Evolutionary conservation across 345 rosid species (phyloP).

Genomic region (Bruguiera sexangula): DNA sequence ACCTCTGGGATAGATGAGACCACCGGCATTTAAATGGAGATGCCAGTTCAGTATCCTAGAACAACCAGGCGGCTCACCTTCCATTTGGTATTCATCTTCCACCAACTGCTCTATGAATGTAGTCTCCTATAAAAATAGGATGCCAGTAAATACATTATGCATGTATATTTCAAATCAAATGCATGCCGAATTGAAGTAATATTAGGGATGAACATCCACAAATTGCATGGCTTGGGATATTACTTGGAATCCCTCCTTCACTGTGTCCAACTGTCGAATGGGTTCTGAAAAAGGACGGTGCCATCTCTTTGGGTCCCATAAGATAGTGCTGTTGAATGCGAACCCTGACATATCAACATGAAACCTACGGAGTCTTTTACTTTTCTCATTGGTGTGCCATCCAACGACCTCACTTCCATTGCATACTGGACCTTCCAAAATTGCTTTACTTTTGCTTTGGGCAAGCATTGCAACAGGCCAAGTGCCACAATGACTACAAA

Average conservation of each 20-base stretch:
- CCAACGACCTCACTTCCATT: slow-evolving; percentile 74
- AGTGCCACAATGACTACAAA: slow-evolving; percentile 72
- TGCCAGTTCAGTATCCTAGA: slow-evolving; percentile 87
- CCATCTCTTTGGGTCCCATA: slow-evolving; percentile 94
- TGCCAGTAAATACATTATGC: neutral
- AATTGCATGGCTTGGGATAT: slow-evolving; percentile 4
- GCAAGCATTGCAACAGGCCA: slow-evolving; percentile 99
- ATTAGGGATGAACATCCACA: neutral
- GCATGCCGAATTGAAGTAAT: neutral
- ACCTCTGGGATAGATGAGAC: slow-evolving; percentile 64
- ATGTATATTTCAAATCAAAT: neutral
- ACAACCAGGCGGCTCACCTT: slow-evolving; percentile 65
- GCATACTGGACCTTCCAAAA: slow-evolving; percentile 86
- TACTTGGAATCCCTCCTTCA: slow-evolving; percentile 97
- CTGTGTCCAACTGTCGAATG: slow-evolving; percentile 65
- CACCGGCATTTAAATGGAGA: slow-evolving; percentile 63
- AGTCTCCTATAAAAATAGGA: slow-evolving; percentile 56
- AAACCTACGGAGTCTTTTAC: slow-evolving; percentile 76
- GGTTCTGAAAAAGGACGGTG: slow-evolving; percentile 45
- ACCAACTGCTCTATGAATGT: slow-evolving; percentile 87
- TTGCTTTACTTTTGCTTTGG: slow-evolving; percentile 79
- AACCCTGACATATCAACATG: slow-evolving; percentile 97
- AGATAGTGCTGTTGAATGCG: slow-evolving; percentile 89
- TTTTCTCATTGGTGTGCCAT: slow-evolving; percentile 97
- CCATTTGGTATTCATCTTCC: slow-evolving; percentile 90